Conservation (phyloP, 345 rosid species). For the Acer campestre region DNA sequence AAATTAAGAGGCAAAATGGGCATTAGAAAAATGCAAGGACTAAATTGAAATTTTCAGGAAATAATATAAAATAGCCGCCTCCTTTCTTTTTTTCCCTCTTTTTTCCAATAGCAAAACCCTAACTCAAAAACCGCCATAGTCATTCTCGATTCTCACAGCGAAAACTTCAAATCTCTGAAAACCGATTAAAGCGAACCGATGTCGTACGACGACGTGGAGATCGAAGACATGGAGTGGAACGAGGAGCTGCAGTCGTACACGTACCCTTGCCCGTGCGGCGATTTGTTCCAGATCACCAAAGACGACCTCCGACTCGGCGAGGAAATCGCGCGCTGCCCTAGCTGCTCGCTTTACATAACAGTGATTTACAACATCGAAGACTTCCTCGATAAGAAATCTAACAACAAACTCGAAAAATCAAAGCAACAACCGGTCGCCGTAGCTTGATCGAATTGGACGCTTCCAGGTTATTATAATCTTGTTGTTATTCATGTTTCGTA, state of each 20-base stretch:
- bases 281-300: constrained; percentile 84
- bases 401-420: constrained; percentile 42
- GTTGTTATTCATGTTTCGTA: not conserved
- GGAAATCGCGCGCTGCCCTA: constrained; percentile 87
- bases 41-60: not conserved
- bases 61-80: not conserved
- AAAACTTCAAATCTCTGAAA: too few relatives aligned
- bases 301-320: constrained; percentile 85
- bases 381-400: constrained; percentile 44
- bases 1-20: not conserved
- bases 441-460: constrained; percentile 28
- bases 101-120: not conserved
- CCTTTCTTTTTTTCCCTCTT: not conserved
- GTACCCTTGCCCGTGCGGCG: constrained; percentile 96
- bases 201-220: constrained; percentile 99
- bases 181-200: constrained; percentile 24
- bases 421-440: constrained; percentile 57
- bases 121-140: constrained; percentile 11
- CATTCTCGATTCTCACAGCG: not conserved
- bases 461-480: not conserved
- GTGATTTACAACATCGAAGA: constrained; percentile 87
- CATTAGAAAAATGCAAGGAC: not conserved
- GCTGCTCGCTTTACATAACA: constrained; percentile 91
- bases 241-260: constrained; percentile 77
- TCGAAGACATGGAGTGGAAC: constrained; percentile 97